These are phyloP conservation scores for Mortierella sp. DNA, from an alignment of 371 early-diverging fungal genomes.

Conservation along the genomic window DNA sequence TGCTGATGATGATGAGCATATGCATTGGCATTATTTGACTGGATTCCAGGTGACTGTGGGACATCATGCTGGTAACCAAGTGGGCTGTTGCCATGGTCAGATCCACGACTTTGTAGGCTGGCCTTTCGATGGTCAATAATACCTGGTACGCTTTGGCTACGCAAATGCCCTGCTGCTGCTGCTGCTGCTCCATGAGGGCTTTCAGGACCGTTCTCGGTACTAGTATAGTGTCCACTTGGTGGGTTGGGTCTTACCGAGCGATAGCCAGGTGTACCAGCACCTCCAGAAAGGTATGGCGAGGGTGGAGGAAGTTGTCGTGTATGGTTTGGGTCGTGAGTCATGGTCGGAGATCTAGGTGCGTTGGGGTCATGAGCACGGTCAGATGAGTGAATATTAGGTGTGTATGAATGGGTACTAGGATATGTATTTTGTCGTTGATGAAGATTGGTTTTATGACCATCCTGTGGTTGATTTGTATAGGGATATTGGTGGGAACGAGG, in stretches of 20 bases:
- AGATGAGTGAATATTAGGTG: neutral
- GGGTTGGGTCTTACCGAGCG: neutral
- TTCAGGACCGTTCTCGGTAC: neutral
- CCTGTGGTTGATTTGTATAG: slow-evolving; percentile 6
- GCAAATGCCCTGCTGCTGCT: slow-evolving; percentile 13
- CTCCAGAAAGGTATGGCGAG: slow-evolving; percentile 2
- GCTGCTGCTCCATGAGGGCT: neutral
- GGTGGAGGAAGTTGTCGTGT: slow-evolving; percentile 7
- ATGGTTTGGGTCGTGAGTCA: slow-evolving; percentile 3
- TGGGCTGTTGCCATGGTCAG: slow-evolving; percentile 13
- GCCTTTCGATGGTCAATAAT: slow-evolving; percentile 16
- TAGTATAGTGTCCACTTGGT: neutral
- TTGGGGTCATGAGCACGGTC: slow-evolving; percentile 12
- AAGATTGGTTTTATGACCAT: slow-evolving; percentile 1
- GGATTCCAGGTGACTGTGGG: slow-evolving; percentile 18
- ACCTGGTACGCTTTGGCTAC: slow-evolving; percentile 27
- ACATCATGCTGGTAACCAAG: neutral
- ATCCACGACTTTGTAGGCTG: slow-evolving; percentile 10
- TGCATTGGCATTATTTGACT: neutral
- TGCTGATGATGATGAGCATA: slow-evolving; percentile 8
- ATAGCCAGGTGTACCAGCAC: neutral
- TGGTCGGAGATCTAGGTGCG: slow-evolving; percentile 7
- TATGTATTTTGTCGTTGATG: slow-evolving; percentile 20
- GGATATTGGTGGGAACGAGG: slow-evolving; percentile 5
- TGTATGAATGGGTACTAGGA: neutral